These are phyloP conservation scores for Cicer chorassanicum DNA, from an alignment of 306 rosid species.

Conservation along the genomic window DNA sequence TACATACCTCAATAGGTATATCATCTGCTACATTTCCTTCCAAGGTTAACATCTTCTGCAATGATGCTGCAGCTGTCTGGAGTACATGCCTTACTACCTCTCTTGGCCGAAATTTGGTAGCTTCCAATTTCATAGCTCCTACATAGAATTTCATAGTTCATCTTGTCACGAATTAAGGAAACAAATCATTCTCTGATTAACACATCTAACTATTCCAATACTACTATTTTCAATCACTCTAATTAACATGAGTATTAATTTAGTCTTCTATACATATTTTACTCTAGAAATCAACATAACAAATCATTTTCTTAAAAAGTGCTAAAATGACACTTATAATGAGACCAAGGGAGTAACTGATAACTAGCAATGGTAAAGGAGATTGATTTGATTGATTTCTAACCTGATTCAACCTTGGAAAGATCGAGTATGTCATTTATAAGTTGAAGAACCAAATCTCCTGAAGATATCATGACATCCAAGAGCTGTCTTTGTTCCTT, in stretches of 20 bases:
- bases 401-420: conserved; percentile 99
- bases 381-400: conserved; percentile 35
- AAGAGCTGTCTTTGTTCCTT: conserved; percentile 84
- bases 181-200: no score
- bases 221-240: no score
- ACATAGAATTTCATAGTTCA: background rate
- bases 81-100: conserved; percentile 94
- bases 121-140: conserved; percentile 99
- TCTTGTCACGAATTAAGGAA: no score
- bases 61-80: conserved; percentile 95
- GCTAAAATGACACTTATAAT: no score
- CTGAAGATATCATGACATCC: conserved; percentile 94
- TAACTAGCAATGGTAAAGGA: background rate
- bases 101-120: conserved; percentile 92
- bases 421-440: conserved; percentile 98
- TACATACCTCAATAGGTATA: conserved; percentile 81
- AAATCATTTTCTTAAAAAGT: no score
- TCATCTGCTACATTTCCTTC: conserved; percentile 92
- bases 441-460: conserved; percentile 98
- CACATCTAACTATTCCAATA: no score
- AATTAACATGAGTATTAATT: no score
- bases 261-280: no score
- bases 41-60: conserved; percentile 79
- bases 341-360: no score
- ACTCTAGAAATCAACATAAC: no score